Percentiles rank a stretch among this genome's conserved stretches.
These are phyloP conservation scores for Xylaria sp. DNA, from an alignment of 495 filamentous ascomycete species.

Conservation along the genomic window DNA sequence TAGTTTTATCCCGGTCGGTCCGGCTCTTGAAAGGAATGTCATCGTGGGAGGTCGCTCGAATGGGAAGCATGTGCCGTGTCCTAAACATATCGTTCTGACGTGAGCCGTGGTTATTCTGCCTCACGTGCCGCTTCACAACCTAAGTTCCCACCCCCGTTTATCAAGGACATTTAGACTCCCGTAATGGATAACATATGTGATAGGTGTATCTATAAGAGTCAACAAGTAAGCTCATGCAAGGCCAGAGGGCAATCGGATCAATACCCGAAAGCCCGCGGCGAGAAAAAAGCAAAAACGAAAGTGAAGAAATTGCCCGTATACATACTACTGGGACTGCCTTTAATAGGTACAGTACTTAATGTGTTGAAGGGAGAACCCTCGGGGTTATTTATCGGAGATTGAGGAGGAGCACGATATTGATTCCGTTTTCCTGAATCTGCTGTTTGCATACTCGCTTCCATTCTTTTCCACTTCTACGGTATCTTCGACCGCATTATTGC, in stretches of 20 bases:
- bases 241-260: not conserved
- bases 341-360: not conserved
- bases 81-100: slow-evolving; percentile 10
- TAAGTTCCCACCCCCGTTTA: not conserved
- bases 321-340: not conserved
- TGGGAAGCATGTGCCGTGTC: slow-evolving; percentile 17
- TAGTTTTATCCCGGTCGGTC: not conserved
- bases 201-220: slow-evolving; percentile 1
- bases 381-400: not conserved
- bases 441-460: slow-evolving; percentile 12
- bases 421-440: slow-evolving; percentile 1
- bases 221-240: slow-evolving; percentile 1
- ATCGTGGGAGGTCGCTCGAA: slow-evolving; percentile 9
- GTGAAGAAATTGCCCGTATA: not conserved
- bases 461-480: not conserved
- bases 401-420: not conserved
- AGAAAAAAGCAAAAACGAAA: not conserved
- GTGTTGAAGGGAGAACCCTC: not conserved
- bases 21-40: not conserved
- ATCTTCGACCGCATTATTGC: slow-evolving; percentile 12
- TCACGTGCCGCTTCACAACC: slow-evolving; percentile 8
- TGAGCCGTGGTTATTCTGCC: slow-evolving; percentile 18
- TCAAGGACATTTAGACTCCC: not conserved
- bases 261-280: not conserved
- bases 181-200: slow-evolving; percentile 1